These are phyloP conservation scores for Magnusiomyces clavatus DNA, from an alignment of 1,139 yeast species.

Conservation along the genomic window DNA sequence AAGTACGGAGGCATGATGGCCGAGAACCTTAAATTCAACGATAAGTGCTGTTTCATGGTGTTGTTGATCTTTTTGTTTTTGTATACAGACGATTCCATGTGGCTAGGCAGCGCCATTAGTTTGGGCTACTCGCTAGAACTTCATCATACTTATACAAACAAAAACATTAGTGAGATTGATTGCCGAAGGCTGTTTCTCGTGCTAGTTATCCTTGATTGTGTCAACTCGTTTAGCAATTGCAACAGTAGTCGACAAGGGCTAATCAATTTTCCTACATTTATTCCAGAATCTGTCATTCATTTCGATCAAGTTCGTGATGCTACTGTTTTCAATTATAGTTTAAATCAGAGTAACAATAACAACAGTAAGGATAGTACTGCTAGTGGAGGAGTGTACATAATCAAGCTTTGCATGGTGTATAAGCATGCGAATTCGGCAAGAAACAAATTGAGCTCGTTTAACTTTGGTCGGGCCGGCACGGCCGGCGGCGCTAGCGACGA, in stretches of 20 bases:
- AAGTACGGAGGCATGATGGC: constrained; percentile 5
- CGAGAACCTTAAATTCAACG: background rate
- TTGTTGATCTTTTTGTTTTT: constrained; percentile 21
- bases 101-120: constrained; percentile 36
- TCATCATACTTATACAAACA: constrained; percentile 16
- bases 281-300: constrained; percentile 18
- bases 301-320: constrained; percentile 19
- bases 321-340: constrained; percentile 14
- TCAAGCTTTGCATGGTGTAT: constrained; percentile 18
- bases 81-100: constrained; percentile 30
- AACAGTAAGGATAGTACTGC: constrained; percentile 2
- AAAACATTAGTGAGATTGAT: constrained; percentile 19
- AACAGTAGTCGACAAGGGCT: too few relatives aligned
- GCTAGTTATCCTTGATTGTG: constrained; percentile 27
- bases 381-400: constrained; percentile 21
- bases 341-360: too few relatives aligned
- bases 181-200: constrained; percentile 27
- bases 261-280: constrained; percentile 18
- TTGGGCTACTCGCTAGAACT: constrained; percentile 24
- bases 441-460: too few relatives aligned
- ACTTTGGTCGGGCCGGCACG: background rate
- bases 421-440: too few relatives aligned
- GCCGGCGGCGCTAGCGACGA: too few relatives aligned
- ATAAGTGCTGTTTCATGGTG: constrained; percentile 2
- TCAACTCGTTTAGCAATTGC: constrained; percentile 15